Evolutionary conservation across 2,329 filamentous ascomycete genomes (phyloP).

Genomic region (Monilinia aucupariae): DNA sequence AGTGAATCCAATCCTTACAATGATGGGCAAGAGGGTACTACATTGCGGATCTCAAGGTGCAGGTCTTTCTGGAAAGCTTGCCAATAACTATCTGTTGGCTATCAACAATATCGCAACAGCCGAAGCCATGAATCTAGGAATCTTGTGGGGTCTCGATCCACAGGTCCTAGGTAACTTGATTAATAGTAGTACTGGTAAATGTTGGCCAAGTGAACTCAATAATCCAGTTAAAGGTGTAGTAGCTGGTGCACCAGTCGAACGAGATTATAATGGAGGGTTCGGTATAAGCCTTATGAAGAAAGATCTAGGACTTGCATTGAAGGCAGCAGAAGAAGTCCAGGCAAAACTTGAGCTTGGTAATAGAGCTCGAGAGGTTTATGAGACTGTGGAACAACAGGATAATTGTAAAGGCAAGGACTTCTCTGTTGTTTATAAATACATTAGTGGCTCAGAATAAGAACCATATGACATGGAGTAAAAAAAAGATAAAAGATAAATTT

Average conservation of each 20-base stretch:
- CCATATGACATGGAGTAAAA: not conserved
- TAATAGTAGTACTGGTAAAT: constrained; percentile 88
- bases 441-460: constrained; percentile 41
- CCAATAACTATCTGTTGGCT: constrained; percentile 94
- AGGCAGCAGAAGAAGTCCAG: constrained; percentile 63
- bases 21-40: constrained; percentile 82
- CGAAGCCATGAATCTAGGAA: constrained; percentile 55
- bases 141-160: constrained; percentile 50
- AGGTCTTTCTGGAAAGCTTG: constrained; percentile 85
- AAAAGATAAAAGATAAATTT: not conserved
- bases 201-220: constrained; percentile 94
- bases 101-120: constrained; percentile 73
- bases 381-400: constrained; percentile 56
- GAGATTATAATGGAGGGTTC: constrained; percentile 74
- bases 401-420: constrained; percentile 67
- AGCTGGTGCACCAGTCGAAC: constrained; percentile 65
- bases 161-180: constrained; percentile 73
- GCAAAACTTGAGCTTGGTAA: constrained; percentile 61
- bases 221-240: constrained; percentile 88
- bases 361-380: constrained; percentile 62
- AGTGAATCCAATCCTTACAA: constrained; percentile 62
- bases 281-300: constrained; percentile 76
- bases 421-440: constrained; percentile 72
- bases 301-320: constrained; percentile 66
- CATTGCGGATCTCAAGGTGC: constrained; percentile 81